These are phyloP conservation scores for Daldinia grandis DNA, from an alignment of 495 filamentous ascomycete species.

Conservation along the genomic window DNA sequence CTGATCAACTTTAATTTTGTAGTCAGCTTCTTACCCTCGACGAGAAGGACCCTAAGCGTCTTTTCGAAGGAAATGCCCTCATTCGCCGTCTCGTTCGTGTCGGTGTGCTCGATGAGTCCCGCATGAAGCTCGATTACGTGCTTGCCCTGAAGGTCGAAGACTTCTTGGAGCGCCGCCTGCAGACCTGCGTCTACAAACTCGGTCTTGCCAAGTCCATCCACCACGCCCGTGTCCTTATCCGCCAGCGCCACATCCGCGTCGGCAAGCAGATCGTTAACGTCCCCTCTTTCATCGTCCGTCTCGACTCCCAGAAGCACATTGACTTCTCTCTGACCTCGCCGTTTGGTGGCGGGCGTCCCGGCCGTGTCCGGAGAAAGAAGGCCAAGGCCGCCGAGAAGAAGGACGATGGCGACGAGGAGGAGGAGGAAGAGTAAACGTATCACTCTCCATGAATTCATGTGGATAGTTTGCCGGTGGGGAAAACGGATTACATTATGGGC, in stretches of 20 bases:
- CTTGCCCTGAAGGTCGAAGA: slow-evolving; percentile 97
- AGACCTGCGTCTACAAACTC: slow-evolving; percentile 99
- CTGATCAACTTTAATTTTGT: slow-evolving; percentile 28
- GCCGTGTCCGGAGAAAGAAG: slow-evolving; percentile 99
- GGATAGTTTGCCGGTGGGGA: slow-evolving; percentile 52
- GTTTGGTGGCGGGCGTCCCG: slow-evolving; percentile 95
- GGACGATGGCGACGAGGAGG: slow-evolving; percentile 82
- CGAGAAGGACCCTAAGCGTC: slow-evolving; percentile 99
- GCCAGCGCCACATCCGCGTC: slow-evolving; percentile 98
- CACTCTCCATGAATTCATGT: slow-evolving; percentile 40
- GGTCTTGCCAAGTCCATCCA: slow-evolving; percentile 99
- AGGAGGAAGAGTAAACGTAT: slow-evolving; percentile 81
- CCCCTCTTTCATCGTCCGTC: slow-evolving; percentile 97
- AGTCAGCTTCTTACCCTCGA: slow-evolving; percentile 99
- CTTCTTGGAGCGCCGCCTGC: slow-evolving; percentile 98
- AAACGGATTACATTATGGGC: slow-evolving; percentile 49
- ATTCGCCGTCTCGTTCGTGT: slow-evolving; percentile 99
- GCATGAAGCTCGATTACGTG: slow-evolving; percentile 99
- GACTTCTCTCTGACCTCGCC: slow-evolving; percentile 98
- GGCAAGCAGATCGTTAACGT: slow-evolving; percentile 99
- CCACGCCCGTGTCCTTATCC: slow-evolving; percentile 99
- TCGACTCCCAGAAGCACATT: slow-evolving; percentile 99
- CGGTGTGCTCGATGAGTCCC: slow-evolving; percentile 98
- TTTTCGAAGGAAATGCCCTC: slow-evolving; percentile 99
- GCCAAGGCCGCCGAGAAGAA: slow-evolving; percentile 91